Evolutionary conservation across 2,329 filamentous ascomycete species (phyloP), one percentile per base, ranked within the genome.

Genomic region (Botrytis deweyae): DNA sequence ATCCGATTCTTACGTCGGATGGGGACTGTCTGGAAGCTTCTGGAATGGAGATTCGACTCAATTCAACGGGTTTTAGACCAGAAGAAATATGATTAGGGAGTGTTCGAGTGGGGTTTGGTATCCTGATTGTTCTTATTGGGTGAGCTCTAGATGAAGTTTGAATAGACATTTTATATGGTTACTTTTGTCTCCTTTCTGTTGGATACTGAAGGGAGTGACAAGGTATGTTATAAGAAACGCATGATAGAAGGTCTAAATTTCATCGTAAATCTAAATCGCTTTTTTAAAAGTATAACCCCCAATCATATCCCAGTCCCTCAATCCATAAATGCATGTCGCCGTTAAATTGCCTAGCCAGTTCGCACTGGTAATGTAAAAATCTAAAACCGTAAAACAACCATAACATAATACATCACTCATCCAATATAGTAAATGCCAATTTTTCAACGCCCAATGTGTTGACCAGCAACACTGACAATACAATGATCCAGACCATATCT

Each of bases 331-430:
- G 29, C 42, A 16, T 40, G 9, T 40, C 44, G 33, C 42, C 25
- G 42, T 64, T 22, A 25, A 71, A 42, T n/a, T 65, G n/a, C 16
- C 69, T 10, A 25, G 59, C 59, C 59, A 64, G 59, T 52, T 71
- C 59, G 69, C 59, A 71, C 42, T 33, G 33, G 59, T 29, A 71
- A 52, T 65, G 25, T 71, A 52, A 25, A 14, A 69, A 65, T 63
- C 58, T 71, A 71, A 65, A 71, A 6, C 3, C 2, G 33, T 22
- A 69, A 69, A 29, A 38, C 44, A 66, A 58, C 38, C 36, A 6
- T 22, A 42, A 49, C 33, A 64, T 49, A 55, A 64, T 71, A 33
- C 33, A 71, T 49, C 59, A 8, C 61, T 52, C 44, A 42, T 49
- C 55, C 18, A 16, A 38, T 33, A 22, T 40, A 18, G 49, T 33